Evolutionary conservation across 371 early-diverging fungal species (phyloP).

Genomic region (Zychaea mexicana): DNA sequence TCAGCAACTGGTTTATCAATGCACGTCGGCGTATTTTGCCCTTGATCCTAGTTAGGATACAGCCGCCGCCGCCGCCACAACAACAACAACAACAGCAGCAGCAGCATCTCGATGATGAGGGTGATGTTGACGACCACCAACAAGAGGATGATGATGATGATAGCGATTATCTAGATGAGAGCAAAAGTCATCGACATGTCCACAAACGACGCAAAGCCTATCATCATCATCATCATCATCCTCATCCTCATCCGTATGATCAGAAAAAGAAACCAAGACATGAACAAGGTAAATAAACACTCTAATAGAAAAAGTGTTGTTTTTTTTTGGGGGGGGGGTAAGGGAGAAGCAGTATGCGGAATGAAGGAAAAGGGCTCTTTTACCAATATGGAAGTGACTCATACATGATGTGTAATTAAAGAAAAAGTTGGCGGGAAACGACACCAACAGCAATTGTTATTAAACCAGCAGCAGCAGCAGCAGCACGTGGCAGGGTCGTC

Average conservation of each 20-base stretch:
- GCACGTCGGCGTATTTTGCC: constrained; percentile 65
- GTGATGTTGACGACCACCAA: background rate
- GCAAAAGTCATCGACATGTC: background rate
- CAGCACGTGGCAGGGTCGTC: no score
- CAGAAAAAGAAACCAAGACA: background rate
- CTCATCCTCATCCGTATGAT: background rate
- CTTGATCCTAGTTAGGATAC: constrained; percentile 3
- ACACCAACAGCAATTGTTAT: no score
- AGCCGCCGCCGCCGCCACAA: background rate
- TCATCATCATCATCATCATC: background rate
- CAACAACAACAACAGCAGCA: background rate
- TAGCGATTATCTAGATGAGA: background rate
- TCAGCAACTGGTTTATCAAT: constrained; percentile 88
- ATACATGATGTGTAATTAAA: no score
- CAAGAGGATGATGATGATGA: background rate
- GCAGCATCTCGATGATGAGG: background rate
- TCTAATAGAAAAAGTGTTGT: background rate
- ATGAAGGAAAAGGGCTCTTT: no score
- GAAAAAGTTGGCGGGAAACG: no score
- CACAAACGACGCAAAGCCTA: background rate
- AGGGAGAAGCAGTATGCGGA: no score
- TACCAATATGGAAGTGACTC: no score
- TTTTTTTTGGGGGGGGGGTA: no score
- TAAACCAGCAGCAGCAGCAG: no score
- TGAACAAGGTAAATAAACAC: background rate